phyloP scores from a whole-genome alignment of 139 green algal species.

The Closterium sp. region DNA sequence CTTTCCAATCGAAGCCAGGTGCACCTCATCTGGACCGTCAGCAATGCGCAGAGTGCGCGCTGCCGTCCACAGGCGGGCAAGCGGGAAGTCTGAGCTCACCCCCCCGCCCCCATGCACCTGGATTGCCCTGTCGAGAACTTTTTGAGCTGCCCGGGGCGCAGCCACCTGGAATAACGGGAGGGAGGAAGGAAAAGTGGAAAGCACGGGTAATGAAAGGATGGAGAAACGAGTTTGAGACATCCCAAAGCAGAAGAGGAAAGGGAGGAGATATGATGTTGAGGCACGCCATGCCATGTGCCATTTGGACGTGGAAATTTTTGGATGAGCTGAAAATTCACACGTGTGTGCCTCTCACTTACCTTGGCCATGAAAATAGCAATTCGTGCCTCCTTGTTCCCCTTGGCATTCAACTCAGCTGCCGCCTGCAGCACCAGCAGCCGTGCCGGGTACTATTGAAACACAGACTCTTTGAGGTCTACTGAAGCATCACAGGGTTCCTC shows the following conservation, averaged over 20 bases:
- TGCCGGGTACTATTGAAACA: too few species aligned
- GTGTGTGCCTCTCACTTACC: constrained; percentile 46
- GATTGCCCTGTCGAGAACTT: constrained; percentile 78
- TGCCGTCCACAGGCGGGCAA: constrained; percentile 79
- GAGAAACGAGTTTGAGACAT: background rate
- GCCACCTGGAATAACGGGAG: constrained; percentile 22
- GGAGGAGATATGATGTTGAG: too few species aligned
- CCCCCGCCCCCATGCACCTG: constrained; percentile 84
- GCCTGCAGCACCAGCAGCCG: constrained; percentile 80
- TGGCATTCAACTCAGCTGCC: constrained; percentile 71
- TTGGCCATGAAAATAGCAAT: constrained; percentile 86
- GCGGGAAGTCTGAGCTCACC: constrained; percentile 75
- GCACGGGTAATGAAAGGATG: background rate
- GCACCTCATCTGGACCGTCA: constrained; percentile 96
- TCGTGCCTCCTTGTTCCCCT: constrained; percentile 80
- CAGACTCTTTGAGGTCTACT: too few species aligned
- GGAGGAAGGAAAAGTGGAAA: too few species aligned
- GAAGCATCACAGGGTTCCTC: too few species aligned
- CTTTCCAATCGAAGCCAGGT: constrained; percentile 81
- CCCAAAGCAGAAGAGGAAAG: too few species aligned
- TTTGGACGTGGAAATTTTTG: too few species aligned
- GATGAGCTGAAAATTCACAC: too few species aligned
- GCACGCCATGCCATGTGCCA: too few species aligned
- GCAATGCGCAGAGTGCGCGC: constrained; percentile 91
- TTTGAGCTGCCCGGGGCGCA: constrained; percentile 74